phyloP scores from a whole-genome alignment of 2,329 filamentous ascomycete species.

The Calonectria henricotiae region DNA sequence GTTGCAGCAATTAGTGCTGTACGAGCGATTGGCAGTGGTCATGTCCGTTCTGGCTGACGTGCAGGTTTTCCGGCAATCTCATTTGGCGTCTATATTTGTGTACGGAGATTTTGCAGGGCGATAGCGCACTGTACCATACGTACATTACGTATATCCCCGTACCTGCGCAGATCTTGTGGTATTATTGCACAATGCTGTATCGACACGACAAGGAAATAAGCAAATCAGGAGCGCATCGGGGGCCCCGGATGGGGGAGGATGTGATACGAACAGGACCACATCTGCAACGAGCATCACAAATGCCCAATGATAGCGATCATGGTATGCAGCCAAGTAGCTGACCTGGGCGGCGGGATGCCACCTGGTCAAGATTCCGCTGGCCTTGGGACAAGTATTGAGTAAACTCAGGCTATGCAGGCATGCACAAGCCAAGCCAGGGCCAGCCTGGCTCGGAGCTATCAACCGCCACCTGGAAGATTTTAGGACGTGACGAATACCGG shows the following conservation, averaged over 20 bases:
- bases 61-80: constrained; percentile 5
- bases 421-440: constrained; percentile 11
- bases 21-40: constrained; percentile 20
- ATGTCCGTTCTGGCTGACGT: constrained; percentile 23
- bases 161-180: constrained; percentile 24
- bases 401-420: background rate
- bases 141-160: constrained; percentile 22
- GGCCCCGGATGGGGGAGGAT: background rate
- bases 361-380: constrained; percentile 11
- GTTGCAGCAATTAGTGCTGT: constrained; percentile 19
- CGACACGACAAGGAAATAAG: background rate
- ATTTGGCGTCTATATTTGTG: constrained; percentile 18
- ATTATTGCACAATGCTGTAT: constrained; percentile 10
- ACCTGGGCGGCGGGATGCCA: constrained; percentile 10
- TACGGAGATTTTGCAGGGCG: constrained; percentile 17
- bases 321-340: constrained; percentile 11
- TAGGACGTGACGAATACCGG: background rate
- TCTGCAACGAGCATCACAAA: constrained; percentile 19
- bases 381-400: background rate
- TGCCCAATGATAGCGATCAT: constrained; percentile 12
- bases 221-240: constrained; percentile 19
- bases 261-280: constrained; percentile 25
- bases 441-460: constrained; percentile 9
- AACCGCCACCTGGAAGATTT: constrained; percentile 17
- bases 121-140: background rate